Evolutionary conservation across 768 basidiomycete genomes (phyloP).

Genomic region (Suillus discolor): DNA sequence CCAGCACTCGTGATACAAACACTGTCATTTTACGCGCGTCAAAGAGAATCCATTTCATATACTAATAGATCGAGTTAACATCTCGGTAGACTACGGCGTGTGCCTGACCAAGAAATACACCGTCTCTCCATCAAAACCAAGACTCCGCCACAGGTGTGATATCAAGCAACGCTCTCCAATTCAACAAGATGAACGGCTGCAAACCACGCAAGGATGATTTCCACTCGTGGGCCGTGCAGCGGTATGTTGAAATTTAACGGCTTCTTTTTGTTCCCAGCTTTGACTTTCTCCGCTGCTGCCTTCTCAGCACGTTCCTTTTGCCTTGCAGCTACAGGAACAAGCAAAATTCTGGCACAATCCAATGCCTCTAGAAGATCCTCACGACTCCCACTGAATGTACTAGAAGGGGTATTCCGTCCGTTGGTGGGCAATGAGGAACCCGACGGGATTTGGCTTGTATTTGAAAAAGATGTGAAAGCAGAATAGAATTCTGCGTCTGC

Average conservation of each 20-base stretch:
- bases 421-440: slow-evolving; percentile 21
- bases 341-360: slow-evolving; percentile 70
- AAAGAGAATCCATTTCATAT: slow-evolving; percentile 7
- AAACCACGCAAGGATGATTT: slow-evolving; percentile 84
- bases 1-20: slow-evolving; percentile 2
- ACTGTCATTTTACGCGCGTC: slow-evolving; percentile 6
- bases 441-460: slow-evolving; percentile 13
- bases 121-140: slow-evolving; percentile 9
- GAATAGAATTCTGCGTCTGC: slow-evolving; percentile 22
- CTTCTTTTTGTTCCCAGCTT: slow-evolving; percentile 54
- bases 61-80: background rate
- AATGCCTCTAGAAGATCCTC: slow-evolving; percentile 56
- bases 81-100: slow-evolving; percentile 8
- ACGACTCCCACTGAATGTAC: slow-evolving; percentile 19
- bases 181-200: slow-evolving; percentile 80
- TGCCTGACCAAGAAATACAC: slow-evolving; percentile 10
- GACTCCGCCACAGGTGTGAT: background rate
- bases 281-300: slow-evolving; percentile 50
- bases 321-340: slow-evolving; percentile 68
- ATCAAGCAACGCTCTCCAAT: slow-evolving; percentile 48
- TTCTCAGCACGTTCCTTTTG: slow-evolving; percentile 62
- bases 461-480: slow-evolving; percentile 27
- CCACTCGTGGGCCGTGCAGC: slow-evolving; percentile 83
- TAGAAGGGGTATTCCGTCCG: slow-evolving; percentile 24
- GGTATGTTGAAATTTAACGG: slow-evolving; percentile 75